phyloP scores from a whole-genome alignment of 495 filamentous ascomycete species.

The Pyronema domesticum region DNA sequence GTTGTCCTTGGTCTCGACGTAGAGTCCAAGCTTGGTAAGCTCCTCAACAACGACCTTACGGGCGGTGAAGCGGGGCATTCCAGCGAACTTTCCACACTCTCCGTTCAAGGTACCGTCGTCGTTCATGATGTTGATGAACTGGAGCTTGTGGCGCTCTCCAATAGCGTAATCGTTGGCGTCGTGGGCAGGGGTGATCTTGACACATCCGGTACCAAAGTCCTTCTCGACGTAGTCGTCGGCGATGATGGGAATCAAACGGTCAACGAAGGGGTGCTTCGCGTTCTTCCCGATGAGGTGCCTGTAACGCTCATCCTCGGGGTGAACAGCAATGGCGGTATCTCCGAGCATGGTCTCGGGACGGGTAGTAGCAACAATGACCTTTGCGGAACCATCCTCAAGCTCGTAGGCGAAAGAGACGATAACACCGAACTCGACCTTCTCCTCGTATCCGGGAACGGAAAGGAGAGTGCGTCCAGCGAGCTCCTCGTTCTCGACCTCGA shows the following conservation, averaged over 20 bases:
- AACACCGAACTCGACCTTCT: constrained; percentile 31
- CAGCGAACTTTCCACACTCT: constrained; percentile 12
- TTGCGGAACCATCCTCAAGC: constrained; percentile 47
- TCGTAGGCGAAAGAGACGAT: constrained; percentile 52
- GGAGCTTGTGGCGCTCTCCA: constrained; percentile 44
- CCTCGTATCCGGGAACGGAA: constrained; percentile 19
- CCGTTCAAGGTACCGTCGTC: constrained; percentile 21
- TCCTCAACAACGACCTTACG: constrained; percentile 35
- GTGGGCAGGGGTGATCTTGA: constrained; percentile 63
- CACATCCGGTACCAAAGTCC: constrained; percentile 63
- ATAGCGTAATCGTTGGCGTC: constrained; percentile 66
- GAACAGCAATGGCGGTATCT: constrained; percentile 61
- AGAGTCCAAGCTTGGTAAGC: constrained; percentile 40
- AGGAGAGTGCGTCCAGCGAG: constrained; percentile 27
- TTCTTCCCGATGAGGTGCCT: constrained; percentile 52
- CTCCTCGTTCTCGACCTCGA: constrained; percentile 63
- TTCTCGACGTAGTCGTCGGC: constrained; percentile 52
- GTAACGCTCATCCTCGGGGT: constrained; percentile 49
- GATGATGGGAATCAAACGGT: constrained; percentile 49
- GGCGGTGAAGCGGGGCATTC: constrained; percentile 40
- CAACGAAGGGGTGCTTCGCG: constrained; percentile 52
- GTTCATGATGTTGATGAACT: constrained; percentile 26
- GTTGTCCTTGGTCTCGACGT: constrained; percentile 45
- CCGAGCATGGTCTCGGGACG: constrained; percentile 68
- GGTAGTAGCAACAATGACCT: constrained; percentile 64